Conservation (phyloP, 257 asterid genomes). For the Solanum peruvianum region DNA sequence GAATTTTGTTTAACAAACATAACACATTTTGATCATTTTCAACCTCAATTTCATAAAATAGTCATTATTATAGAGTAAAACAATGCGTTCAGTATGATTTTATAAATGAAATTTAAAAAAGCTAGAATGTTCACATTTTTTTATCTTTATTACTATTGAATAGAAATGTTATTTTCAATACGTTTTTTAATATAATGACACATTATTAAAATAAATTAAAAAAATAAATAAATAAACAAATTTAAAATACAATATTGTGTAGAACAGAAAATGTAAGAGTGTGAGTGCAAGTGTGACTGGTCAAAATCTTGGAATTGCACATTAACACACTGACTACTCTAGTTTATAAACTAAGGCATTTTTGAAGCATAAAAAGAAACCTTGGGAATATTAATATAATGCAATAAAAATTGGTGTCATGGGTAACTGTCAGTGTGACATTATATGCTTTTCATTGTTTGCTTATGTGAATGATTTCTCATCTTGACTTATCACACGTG, state of each 20-base stretch:
- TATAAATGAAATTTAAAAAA: accelerated
- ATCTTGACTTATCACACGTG: background rate
- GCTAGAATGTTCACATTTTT: background rate
- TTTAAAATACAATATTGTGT: background rate
- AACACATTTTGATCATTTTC: too few species aligned
- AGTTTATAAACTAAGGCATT: background rate
- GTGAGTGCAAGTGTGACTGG: background rate
- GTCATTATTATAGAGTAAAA: too few species aligned
- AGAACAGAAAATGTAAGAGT: background rate
- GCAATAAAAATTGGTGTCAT: background rate
- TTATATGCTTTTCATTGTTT: background rate
- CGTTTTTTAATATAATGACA: accelerated
- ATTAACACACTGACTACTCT: background rate
- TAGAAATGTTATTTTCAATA: background rate
- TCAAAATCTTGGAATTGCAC: background rate
- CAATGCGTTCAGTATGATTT: background rate
- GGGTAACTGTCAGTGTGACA: background rate
- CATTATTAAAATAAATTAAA: background rate
- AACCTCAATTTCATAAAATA: background rate
- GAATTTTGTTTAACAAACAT: too few species aligned
- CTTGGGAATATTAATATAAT: background rate
- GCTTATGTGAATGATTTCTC: background rate
- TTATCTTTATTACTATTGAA: accelerated
- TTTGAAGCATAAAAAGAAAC: background rate
- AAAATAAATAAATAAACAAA: background rate